Evolutionary conservation across 371 early-diverging fungal genomes (phyloP).

Genomic region (Syncephalis plumigaleata): DNA sequence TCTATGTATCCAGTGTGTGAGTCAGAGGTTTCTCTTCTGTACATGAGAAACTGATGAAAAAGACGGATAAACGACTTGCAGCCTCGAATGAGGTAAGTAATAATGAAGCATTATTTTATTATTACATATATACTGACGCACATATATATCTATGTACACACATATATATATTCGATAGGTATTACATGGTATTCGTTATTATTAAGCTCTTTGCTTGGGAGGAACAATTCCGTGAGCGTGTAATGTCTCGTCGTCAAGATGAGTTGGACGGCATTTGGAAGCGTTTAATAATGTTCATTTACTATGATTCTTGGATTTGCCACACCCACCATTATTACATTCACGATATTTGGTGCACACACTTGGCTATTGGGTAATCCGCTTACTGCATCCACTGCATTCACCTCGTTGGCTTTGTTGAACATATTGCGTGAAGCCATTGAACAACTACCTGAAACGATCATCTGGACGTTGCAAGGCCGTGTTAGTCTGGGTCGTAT

Average conservation of each 20-base stretch:
- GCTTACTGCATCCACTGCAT: conserved; percentile 37
- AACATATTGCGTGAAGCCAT: conserved; percentile 30
- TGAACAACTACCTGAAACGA: conserved; percentile 30
- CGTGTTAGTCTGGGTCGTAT: conserved; percentile 33
- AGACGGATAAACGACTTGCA: conserved; percentile 23
- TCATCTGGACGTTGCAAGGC: conserved; percentile 26
- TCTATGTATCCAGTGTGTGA: conserved; percentile 30
- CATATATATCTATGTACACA: too few species aligned
- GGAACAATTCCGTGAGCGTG: conserved; percentile 25
- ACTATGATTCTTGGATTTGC: conserved; percentile 19
- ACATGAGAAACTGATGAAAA: conserved; percentile 7
- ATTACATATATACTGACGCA: background rate
- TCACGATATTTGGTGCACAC: conserved; percentile 31
- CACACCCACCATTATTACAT: conserved; percentile 32
- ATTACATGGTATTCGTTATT: conserved; percentile 44
- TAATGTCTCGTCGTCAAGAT: conserved; percentile 21
- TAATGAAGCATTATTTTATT: background rate
- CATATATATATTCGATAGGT: too few species aligned
- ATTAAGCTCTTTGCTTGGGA: conserved; percentile 60
- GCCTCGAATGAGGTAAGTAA: conserved; percentile 20
- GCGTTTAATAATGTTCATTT: conserved; percentile 22
- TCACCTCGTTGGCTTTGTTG: conserved; percentile 37
- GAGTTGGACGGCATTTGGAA: conserved; percentile 24
- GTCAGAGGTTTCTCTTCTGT: conserved; percentile 22
- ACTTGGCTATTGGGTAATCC: conserved; percentile 30